A percentile compares a stretch with the other conserved stretches of the same genome.
Conservation (phyloP, 163 green algal genomes). For the Scenedesmus sp. region DNA sequence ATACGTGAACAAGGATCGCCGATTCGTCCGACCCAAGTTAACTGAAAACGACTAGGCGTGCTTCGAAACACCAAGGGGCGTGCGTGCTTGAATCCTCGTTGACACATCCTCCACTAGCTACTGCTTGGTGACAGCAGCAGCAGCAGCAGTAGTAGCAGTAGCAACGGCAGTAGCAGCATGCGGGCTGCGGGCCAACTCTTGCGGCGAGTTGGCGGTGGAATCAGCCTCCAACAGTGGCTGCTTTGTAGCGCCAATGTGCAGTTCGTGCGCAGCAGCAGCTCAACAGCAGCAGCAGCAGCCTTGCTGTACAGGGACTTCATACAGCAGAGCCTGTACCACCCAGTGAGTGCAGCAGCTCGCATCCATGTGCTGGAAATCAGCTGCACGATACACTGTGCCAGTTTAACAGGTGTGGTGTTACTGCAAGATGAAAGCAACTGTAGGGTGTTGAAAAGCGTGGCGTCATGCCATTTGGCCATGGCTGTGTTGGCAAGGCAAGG, state of each 20-base stretch:
- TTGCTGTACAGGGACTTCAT: conserved; percentile 83
- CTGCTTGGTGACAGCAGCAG: background rate
- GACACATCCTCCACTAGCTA: no score
- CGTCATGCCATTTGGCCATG: background rate
- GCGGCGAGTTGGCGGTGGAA: background rate
- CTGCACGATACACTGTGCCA: background rate
- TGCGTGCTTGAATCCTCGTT: no score
- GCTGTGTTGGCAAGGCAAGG: background rate
- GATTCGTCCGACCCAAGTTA: no score
- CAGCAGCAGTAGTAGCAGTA: background rate
- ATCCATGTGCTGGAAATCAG: background rate
- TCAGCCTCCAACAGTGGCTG: background rate
- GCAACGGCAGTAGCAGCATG: background rate
- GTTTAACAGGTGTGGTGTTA: no score
- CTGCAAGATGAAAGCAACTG: background rate
- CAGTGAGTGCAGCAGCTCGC: conserved; percentile 42
- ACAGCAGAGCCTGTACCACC: conserved; percentile 78
- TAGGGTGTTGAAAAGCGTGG: background rate
- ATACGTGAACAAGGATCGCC: no score
- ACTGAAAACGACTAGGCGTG: no score
- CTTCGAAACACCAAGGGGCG: no score
- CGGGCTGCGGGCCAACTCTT: background rate
- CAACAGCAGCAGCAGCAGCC: conserved; percentile 3
- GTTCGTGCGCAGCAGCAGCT: background rate
- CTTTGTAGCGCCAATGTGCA: background rate